Evolutionary conservation across 164 flowering plant species (phyloP).

Genomic region (grape (Vitis vinifera)): DNA sequence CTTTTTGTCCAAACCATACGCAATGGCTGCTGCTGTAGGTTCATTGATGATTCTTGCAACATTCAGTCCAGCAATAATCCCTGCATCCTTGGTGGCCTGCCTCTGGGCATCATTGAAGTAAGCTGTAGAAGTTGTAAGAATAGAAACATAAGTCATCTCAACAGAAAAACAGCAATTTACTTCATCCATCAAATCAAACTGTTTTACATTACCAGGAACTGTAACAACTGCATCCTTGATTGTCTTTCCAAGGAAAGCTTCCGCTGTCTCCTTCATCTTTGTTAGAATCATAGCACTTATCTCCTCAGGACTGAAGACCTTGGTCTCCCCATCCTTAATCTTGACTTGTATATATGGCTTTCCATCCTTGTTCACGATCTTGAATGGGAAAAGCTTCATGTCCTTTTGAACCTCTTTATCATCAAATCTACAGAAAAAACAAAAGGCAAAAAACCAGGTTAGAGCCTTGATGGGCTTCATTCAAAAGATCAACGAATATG

Average conservation of each 20-base stretch:
- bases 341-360: slow-evolving; percentile 44
- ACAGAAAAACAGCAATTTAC: neutral
- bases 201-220: slow-evolving; percentile 37
- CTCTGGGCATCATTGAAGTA: slow-evolving; percentile 40
- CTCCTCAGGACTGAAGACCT: slow-evolving; percentile 44
- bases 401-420: slow-evolving; percentile 41
- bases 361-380: slow-evolving; percentile 45
- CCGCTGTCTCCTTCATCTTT: slow-evolving; percentile 56
- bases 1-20: slow-evolving; percentile 38
- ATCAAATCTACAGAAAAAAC: slow-evolving; percentile 20
- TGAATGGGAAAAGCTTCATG: slow-evolving; percentile 41
- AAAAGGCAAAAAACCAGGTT: neutral
- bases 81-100: slow-evolving; percentile 42
- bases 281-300: slow-evolving; percentile 43
- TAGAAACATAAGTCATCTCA: neutral
- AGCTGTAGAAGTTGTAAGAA: slow-evolving; percentile 15
- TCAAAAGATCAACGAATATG: neutral
- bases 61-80: slow-evolving; percentile 32
- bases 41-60: slow-evolving; percentile 36
- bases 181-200: neutral
- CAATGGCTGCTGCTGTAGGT: slow-evolving; percentile 39
- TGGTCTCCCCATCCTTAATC: slow-evolving; percentile 37
- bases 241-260: slow-evolving; percentile 46
- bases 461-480: neutral
- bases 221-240: slow-evolving; percentile 52